Conservation (phyloP, 495 filamentous ascomycete species). For the Lineolata rhizophorae region DNA sequence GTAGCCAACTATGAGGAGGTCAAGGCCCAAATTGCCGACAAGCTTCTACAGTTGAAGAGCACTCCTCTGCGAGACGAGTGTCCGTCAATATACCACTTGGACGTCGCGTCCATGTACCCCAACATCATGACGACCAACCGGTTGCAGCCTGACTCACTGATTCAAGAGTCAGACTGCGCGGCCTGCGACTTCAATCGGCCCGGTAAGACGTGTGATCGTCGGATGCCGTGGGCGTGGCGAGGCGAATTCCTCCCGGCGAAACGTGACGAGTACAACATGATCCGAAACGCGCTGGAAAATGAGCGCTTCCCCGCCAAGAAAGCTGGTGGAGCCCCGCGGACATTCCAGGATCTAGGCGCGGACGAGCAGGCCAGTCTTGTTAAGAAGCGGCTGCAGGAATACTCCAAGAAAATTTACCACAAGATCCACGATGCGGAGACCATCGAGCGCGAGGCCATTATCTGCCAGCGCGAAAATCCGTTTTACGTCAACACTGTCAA, state of each 20-base stretch:
- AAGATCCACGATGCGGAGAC: constrained; percentile 94
- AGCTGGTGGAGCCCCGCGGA: constrained; percentile 43
- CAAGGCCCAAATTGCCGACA: constrained; percentile 57
- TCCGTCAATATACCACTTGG: constrained; percentile 91
- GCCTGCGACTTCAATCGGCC: constrained; percentile 97
- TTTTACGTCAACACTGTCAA: constrained; percentile 97
- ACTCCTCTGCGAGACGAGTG: constrained; percentile 64
- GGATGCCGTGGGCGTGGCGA: constrained; percentile 94
- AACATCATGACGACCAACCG: constrained; percentile 99
- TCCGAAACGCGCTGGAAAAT: constrained; percentile 76
- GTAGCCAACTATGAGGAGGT: constrained; percentile 85
- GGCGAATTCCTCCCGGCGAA: constrained; percentile 94
- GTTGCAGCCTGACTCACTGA: constrained; percentile 94
- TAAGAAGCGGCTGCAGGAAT: constrained; percentile 76
- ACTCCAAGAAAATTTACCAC: constrained; percentile 98
- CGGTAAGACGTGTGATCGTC: constrained; percentile 88
- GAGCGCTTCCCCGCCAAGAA: constrained; percentile 66
- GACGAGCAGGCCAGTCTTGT: constrained; percentile 70
- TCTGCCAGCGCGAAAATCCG: constrained; percentile 94
- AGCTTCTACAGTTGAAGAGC: constrained; percentile 48
- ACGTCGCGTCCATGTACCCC: constrained; percentile 98
- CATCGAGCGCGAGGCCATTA: constrained; percentile 86
- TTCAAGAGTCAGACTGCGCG: constrained; percentile 83
- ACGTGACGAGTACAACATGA: constrained; percentile 98
- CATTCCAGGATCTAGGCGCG: constrained; percentile 56